Base-by-base conservation (phyloP, 2,329 filamentous ascomycete genomes). In the Fusarium coffeatum region DNA sequence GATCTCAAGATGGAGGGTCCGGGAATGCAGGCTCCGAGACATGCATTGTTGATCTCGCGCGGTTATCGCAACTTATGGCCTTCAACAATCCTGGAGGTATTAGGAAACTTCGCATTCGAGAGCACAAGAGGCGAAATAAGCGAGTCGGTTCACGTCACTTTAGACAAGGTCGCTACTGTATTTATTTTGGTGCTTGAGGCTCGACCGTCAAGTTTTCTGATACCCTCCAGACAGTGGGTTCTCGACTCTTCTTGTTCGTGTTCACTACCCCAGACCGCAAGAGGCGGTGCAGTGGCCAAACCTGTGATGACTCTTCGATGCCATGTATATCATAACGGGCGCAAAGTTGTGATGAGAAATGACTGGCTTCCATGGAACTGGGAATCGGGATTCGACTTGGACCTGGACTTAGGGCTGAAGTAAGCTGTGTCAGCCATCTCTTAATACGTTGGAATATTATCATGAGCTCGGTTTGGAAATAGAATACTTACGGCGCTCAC, bases 21-120 rank as follows among this genome's bases (percentile, higher is more conserved):
- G 55, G 58, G 58, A 55, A 64, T 67, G 55, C 55, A 37, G 41
- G 23, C 67, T 45, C 63, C 54, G 67, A 69, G 67, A 70, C 67
- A 70, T 70, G 54, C 67, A 50, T 64, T 59, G 63, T 46, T 51
- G 67, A 68, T 70, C 67, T 68, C 43, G 64, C 48, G 57, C 59
- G 48, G 46, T 58, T 37, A 55, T 55, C 68, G 49, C 56, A 50
- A 64, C 51, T 55, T 37, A 30, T 42, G 42, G 20, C 30, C 28
- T 43, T 41, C 27, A 37, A 37, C 18, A 37, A 41, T 45, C 8
- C 51, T 25, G 45, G 27, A 18, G 18, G 34, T 37, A 41, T 23
- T 13, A 20, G 32, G 46, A 27, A 18, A 27, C 18, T 27, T 28
- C 45, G 32, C 32, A 37, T 37, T 37, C 32, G 32, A 37, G 32